Evolutionary conservation across 2,329 filamentous ascomycete species (phyloP).

Genomic region (Leptographium radiaticola): DNA sequence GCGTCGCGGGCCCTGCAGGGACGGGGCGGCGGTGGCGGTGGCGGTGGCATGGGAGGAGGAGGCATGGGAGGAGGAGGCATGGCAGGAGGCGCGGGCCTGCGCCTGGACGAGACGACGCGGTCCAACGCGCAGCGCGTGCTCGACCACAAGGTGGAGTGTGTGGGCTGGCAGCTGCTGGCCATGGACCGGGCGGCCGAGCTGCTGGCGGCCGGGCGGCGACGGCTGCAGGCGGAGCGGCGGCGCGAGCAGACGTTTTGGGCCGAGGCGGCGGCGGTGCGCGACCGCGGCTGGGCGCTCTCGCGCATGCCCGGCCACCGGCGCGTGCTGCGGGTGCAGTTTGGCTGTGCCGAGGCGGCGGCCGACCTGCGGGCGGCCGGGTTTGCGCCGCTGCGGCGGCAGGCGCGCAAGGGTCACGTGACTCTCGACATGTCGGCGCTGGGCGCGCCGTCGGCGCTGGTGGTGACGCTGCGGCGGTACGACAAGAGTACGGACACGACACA

Average conservation of each 20-base stretch:
- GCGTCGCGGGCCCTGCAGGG: slow-evolving; percentile 19
- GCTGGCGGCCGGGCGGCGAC: slow-evolving; percentile 56
- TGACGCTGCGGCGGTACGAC: slow-evolving; percentile 1
- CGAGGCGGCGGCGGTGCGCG: slow-evolving; percentile 66
- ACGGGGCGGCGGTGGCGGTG: neutral
- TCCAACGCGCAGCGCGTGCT: slow-evolving; percentile 25
- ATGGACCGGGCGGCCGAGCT: slow-evolving; percentile 63
- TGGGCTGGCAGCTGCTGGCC: slow-evolving; percentile 67
- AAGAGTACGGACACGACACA: slow-evolving; percentile 38
- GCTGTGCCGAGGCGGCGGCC: slow-evolving; percentile 61
- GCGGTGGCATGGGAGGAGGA: neutral
- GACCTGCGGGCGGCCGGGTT: slow-evolving; percentile 59
- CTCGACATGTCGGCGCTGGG: slow-evolving; percentile 51
- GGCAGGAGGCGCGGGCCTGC: neutral
- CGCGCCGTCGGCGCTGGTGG: slow-evolving; percentile 21
- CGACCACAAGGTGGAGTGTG: slow-evolving; percentile 42
- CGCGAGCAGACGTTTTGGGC: slow-evolving; percentile 83
- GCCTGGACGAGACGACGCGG: slow-evolving; percentile 21
- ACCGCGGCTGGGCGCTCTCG: slow-evolving; percentile 77
- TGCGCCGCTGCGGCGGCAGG: slow-evolving; percentile 63
- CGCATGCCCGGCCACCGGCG: slow-evolving; percentile 60
- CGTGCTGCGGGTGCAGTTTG: slow-evolving; percentile 74
- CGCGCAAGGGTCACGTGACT: slow-evolving; percentile 59
- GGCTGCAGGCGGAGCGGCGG: slow-evolving; percentile 63
- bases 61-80: neutral